Base-by-base conservation (phyloP, 192 early-diverging fungal species). In the Dimargaris verticillata region DNA sequence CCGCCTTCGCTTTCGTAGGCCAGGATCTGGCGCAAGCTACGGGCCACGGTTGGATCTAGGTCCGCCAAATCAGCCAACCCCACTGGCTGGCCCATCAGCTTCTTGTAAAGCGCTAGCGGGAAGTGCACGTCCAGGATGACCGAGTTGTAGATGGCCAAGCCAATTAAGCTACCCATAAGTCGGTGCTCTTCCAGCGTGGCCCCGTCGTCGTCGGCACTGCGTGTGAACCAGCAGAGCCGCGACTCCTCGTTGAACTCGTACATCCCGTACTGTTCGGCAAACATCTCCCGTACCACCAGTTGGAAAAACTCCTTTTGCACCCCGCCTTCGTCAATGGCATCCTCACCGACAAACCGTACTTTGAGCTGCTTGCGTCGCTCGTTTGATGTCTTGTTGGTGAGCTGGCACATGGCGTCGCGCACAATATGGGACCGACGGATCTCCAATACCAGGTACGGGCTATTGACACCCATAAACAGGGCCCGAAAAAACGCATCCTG, bases 291-390 rank as follows among this genome's bases (percentile, higher is more conserved):
- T 46, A 93, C 86, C 17, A 93, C 81, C 26, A 93, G 76, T 57
- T 89, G 83, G 63, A 95, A 92, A 73, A 91, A 95, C 73, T 95
- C 93, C 64, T 93, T 93, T 59, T 89, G 88, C 29, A 95, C 85
- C 13, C 93, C 93, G 50, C 93, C 93, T 61, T 91, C 89, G 64
- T 93, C 91, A 14, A 95, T 85, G 26, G 88, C 92, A 63, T 94
- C 92, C 61, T 94, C 93, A 26, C 89, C 89, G 0, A 91, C 82
- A 80, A 95, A 95, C 41, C 88, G 78, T 54, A 95, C 83, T 45
- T 90, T 78, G 24, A 95, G 76, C 66, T 91, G 91, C 67, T 93
- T 95, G 52, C 86, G 85, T 60, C 93, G 72, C 63, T 95, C 93
- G 63, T 89, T 82, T 49, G 78, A 76, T 14, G 86, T 75, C 67